These are phyloP conservation scores for Xylaria multiplex DNA, from an alignment of 2,329 filamentous ascomycete genomes.

Conservation along the genomic window DNA sequence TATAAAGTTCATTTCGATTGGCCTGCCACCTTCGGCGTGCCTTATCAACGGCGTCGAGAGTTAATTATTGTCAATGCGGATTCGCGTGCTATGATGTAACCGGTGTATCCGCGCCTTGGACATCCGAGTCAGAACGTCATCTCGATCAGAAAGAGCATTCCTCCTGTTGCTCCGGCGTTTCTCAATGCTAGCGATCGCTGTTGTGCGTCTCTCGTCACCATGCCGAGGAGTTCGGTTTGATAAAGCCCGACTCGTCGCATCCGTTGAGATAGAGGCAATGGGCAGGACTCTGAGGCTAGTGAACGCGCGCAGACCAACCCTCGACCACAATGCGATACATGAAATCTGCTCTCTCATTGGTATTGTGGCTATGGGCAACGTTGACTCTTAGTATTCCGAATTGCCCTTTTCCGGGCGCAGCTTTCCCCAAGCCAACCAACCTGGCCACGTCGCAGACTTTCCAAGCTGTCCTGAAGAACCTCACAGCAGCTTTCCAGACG, in stretches of 20 bases:
- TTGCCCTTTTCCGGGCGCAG: constrained; percentile 50
- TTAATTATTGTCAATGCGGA: constrained; percentile 13
- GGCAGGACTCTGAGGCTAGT: not conserved
- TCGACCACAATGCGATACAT: constrained; percentile 11
- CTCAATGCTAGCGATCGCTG: not conserved
- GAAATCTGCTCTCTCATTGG: not conserved
- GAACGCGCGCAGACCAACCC: not conserved
- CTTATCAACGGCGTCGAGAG: constrained; percentile 1
- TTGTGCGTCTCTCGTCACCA: not conserved
- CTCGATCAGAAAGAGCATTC: constrained; percentile 11
- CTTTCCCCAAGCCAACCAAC: constrained; percentile 49
- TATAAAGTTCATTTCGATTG: constrained; percentile 18
- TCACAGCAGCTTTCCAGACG: constrained; percentile 46
- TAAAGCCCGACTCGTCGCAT: constrained; percentile 2
- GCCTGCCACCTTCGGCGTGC: constrained; percentile 8
- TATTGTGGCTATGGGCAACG: constrained; percentile 6
- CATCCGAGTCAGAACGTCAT: constrained; percentile 1
- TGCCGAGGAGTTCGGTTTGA: not conserved
- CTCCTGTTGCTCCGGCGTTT: not conserved
- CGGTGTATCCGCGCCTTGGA: constrained; percentile 2
- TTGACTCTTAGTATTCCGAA: constrained; percentile 43
- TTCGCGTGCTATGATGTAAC: constrained; percentile 20
- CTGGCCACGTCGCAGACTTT: constrained; percentile 46
- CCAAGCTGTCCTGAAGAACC: constrained; percentile 45
- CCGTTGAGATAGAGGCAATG: not conserved